Evolutionary conservation across 2,329 filamentous ascomycete species (phyloP), one percentile per base, ranked within the genome.

Genomic region (Thielaviopsis euricoi): DNA sequence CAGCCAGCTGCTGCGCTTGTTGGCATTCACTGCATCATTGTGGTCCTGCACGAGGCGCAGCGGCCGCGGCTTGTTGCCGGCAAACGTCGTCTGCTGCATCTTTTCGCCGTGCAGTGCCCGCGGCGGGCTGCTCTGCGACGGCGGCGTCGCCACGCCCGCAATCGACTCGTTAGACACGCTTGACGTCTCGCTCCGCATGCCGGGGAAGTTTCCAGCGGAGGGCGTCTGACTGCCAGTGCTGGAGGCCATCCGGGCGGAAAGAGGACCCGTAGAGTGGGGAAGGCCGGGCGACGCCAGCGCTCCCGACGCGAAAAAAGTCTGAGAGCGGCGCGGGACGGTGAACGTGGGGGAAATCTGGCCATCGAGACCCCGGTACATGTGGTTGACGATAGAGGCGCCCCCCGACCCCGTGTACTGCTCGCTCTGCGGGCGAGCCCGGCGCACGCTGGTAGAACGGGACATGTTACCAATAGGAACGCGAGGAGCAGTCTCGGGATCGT

Each of bases 41-140:
- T 85, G 85, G 71, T 95, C 88, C 70, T 93, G 87, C 52, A 97
- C 89, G 29, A 98, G 76, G 17, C 91, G 79, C 63, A 98, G 74
- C 6, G 91, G 91, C 40, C 90, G 80, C 60, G 94, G 83, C 70
- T 93, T 93, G 51, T 81, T 81, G 3, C 79, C 79, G 58, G 80
- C 71, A 62, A 79, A 80, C 1, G 77, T 81, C 43, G 76, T 80
- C 68, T 80, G 79, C 65, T 82, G 76, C 60, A 70, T 70, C 61
- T 75, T 71, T 26, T 70, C 69, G 22, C 12, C 6, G 7, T 53
- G 26, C 29, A 56, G 48, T 15, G 49, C 46, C 52, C 69, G 68
- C 12, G 80, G 74, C 17, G 81, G 81, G 55, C 58, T 60, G 26
- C 79, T 80, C 71, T 82, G 71, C 54, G 70, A 75, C 52, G 69